A percentile compares a stretch with the other conserved stretches of the same genome.
phyloP scores from a whole-genome alignment of 495 filamentous ascomycete species.

The Tuber melanosporum region DNA sequence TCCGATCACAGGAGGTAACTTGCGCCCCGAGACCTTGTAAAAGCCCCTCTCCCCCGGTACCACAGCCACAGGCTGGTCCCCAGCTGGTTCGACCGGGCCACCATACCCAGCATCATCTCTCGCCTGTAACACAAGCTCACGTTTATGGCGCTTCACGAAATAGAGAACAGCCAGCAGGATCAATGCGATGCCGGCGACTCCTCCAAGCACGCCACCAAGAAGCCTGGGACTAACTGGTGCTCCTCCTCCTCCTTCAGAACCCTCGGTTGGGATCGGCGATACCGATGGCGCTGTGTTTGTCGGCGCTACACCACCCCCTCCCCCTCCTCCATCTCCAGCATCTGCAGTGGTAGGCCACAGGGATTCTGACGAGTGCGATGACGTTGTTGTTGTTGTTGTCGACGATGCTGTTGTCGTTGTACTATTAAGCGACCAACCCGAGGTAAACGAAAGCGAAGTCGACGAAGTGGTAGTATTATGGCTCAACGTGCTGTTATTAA shows the following conservation, averaged over 20 bases:
- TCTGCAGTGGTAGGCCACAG: constrained; percentile 16
- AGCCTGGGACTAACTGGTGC: constrained; percentile 32
- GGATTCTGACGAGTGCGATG: constrained; percentile 11
- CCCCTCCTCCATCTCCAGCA: constrained; percentile 25
- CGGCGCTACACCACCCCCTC: constrained; percentile 10
- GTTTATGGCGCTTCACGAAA: constrained; percentile 34
- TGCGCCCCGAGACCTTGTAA: constrained; percentile 37
- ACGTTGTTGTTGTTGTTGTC: background rate
- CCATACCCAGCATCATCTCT: constrained; percentile 41
- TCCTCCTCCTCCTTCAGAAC: constrained; percentile 8
- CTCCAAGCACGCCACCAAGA: constrained; percentile 40
- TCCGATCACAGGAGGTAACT: constrained; percentile 35
- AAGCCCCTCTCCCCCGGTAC: constrained; percentile 35
- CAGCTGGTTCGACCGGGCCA: constrained; percentile 20
- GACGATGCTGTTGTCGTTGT: constrained; percentile 17
- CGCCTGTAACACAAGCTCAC: constrained; percentile 12
- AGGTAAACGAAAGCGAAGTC: constrained; percentile 13
- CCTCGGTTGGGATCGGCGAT: constrained; percentile 15
- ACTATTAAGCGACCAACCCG: constrained; percentile 15
- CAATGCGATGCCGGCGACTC: constrained; percentile 40
- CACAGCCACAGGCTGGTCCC: constrained; percentile 23
- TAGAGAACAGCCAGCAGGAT: constrained; percentile 35
- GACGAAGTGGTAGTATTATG: constrained; percentile 15
- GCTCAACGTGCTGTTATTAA: constrained; percentile 16
- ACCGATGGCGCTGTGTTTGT: constrained; percentile 12